Evolutionary conservation across 306 rosid genomes (phyloP), one percentile per base, ranked within the genome.

Genomic region (Crataegus laevigata): DNA sequence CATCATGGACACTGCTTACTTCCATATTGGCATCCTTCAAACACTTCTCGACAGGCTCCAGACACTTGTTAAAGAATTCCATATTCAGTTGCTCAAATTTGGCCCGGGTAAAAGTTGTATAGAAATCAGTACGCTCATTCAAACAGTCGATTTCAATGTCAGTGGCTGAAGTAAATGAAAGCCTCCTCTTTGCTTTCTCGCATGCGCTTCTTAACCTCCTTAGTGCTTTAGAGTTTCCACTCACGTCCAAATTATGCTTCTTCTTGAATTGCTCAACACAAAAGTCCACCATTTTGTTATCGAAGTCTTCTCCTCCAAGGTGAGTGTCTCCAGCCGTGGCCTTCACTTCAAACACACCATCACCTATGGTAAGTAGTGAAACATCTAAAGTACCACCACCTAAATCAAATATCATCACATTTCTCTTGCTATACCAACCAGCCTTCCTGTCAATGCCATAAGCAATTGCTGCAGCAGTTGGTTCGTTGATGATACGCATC

Each of bases 401-500:
- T 0, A 75, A 65, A 32, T 75, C 52, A 45, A 45, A 45, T 2
- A 45, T 45, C 52, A 4, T 45, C 7, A 45, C 52, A 4, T 45
- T 45, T 75, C 50, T 75, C 72, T 66, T 22, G 8, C 79, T 1
- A 8, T 24, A 32, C 36, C 4, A 32, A 6, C 36, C 36, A 1
- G 36, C 2, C 2, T 66, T 75, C 43, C 3, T 66, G n/a, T 75
- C 79, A 42, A 66, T 15, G 1, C 66, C 79, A 25, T 52, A 75
- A 0, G 73, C 79, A 54, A 66, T 24, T 0, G 73, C 73, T 17
- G 79, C 66, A 0, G 58, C 73, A 0, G 73, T 75, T 3, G 79
- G 79, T 18, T 75, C 58, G 1, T 75, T 66, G 73, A 75, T 75
- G 3, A 75, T 75, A 4, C 30, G 55, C 24, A 75, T 75, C 13